These are phyloP conservation scores for Candida ulmi DNA, from an alignment of 805 yeast genomes.

Conservation along the genomic window DNA sequence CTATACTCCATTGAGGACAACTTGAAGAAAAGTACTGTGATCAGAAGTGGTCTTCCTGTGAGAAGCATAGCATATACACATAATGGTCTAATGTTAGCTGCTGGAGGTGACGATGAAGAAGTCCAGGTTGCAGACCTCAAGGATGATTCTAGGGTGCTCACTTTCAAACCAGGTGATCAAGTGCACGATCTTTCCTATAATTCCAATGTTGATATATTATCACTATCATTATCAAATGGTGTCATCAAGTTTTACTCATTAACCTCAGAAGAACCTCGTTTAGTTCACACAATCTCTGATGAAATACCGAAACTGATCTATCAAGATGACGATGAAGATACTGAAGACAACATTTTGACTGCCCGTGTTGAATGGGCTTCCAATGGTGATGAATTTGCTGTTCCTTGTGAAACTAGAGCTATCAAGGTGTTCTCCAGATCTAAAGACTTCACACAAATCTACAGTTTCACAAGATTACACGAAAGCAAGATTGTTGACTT, in stretches of 20 bases:
- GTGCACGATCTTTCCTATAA: constrained; percentile 51
- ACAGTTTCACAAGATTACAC: constrained; percentile 21
- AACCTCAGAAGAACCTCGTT: constrained; percentile 49
- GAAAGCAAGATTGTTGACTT: constrained; percentile 27
- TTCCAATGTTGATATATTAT: constrained; percentile 47
- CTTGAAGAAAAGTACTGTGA: constrained; percentile 7
- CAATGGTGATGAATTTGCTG: constrained; percentile 60
- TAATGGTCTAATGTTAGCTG: constrained; percentile 49
- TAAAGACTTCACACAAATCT: constrained; percentile 9
- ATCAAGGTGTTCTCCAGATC: constrained; percentile 35
- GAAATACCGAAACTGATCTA: constrained; percentile 35
- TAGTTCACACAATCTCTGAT: constrained; percentile 38
- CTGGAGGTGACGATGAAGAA: constrained; percentile 66
- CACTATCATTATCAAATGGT: constrained; percentile 58
- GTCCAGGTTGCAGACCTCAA: constrained; percentile 41
- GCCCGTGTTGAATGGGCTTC: constrained; percentile 67
- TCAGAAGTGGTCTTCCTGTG: constrained; percentile 28
- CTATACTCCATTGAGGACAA: constrained; percentile 15
- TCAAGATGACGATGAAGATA: constrained; percentile 32
- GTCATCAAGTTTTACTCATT: constrained; percentile 45
- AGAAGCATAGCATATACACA: constrained; percentile 55
- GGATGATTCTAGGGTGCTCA: constrained; percentile 22
- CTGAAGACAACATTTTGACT: constrained; percentile 36
- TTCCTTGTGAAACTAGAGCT: constrained; percentile 49
- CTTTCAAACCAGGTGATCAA: constrained; percentile 45